Conservation (phyloP, 1,139 yeast genomes). For the Geotrichum candidum region DNA sequence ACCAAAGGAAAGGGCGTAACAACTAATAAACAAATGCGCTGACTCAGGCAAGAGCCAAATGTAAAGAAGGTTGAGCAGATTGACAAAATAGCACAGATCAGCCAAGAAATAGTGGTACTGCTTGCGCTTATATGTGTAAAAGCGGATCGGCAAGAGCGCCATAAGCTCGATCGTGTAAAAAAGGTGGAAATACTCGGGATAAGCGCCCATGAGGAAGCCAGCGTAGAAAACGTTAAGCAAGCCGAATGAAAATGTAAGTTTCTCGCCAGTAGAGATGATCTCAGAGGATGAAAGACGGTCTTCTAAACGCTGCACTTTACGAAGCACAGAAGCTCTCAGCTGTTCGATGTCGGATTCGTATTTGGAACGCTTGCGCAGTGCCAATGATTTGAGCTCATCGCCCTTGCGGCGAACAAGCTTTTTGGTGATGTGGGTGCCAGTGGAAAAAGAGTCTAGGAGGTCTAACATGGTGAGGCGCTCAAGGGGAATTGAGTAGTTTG, state of each 20-base stretch:
- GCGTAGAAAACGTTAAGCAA: slow-evolving; percentile 60
- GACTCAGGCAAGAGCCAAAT: slow-evolving; percentile 82
- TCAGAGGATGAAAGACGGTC: slow-evolving; percentile 39
- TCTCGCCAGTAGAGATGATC: slow-evolving; percentile 59
- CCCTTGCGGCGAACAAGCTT: slow-evolving; percentile 29
- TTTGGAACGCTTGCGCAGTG: slow-evolving; percentile 26
- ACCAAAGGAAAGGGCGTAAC: slow-evolving; percentile 83
- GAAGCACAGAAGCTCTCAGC: slow-evolving; percentile 27
- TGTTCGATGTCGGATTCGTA: slow-evolving; percentile 34
- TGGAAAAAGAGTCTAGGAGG: slow-evolving; percentile 33
- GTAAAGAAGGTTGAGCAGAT: slow-evolving; percentile 58
- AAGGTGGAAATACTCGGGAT: slow-evolving; percentile 71
- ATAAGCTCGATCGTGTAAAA: slow-evolving; percentile 60
- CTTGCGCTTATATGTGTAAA: slow-evolving; percentile 72
- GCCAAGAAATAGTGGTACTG: slow-evolving; percentile 85
- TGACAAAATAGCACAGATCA: slow-evolving; percentile 90
- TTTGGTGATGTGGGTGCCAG: slow-evolving; percentile 30
- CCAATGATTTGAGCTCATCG: slow-evolving; percentile 29
- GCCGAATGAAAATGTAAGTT: slow-evolving; percentile 72
- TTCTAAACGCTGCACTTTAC: slow-evolving; percentile 52
- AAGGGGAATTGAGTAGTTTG: slow-evolving; percentile 18
- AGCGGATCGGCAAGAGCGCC: slow-evolving; percentile 74
- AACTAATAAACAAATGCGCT: slow-evolving; percentile 63
- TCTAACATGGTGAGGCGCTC: slow-evolving; percentile 33
- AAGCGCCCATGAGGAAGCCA: slow-evolving; percentile 73